These are phyloP conservation scores for Mycena galericulata DNA, from an alignment of 768 basidiomycete species.

Conservation along the genomic window DNA sequence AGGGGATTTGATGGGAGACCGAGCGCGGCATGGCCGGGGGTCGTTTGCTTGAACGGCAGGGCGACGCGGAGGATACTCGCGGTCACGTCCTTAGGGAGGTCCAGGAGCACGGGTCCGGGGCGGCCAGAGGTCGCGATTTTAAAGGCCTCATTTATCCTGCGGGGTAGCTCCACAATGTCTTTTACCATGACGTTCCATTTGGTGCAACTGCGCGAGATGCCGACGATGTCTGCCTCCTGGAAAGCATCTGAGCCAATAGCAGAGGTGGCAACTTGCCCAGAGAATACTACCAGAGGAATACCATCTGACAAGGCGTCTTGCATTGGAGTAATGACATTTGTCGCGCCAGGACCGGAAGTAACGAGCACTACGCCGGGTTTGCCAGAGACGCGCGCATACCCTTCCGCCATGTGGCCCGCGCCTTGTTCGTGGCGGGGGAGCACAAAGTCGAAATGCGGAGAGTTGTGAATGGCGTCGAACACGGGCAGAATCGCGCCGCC, in stretches of 20 bases:
- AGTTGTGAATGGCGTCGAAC: constrained; percentile 99
- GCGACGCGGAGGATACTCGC: constrained; percentile 90
- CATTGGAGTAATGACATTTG: constrained; percentile 98
- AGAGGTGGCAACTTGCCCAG: constrained; percentile 98
- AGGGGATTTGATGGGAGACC: constrained; percentile 84
- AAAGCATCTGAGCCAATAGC: constrained; percentile 99
- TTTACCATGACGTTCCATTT: constrained; percentile 99
- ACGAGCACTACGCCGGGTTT: constrained; percentile 98
- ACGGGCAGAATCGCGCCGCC: constrained; percentile 98
- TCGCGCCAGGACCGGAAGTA: constrained; percentile 97
- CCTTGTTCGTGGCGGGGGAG: constrained; percentile 98
- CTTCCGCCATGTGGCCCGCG: constrained; percentile 99
- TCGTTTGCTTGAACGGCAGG: constrained; percentile 87
- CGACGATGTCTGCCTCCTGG: constrained; percentile 97
- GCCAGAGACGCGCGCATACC: constrained; percentile 97
- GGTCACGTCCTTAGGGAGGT: constrained; percentile 98
- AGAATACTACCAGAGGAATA: constrained; percentile 94
- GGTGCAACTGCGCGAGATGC: constrained; percentile 96
- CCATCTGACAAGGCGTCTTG: constrained; percentile 97
- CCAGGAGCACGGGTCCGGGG: constrained; percentile 97
- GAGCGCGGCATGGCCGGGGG: constrained; percentile 76
- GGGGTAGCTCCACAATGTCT: constrained; percentile 92
- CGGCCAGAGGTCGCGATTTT: constrained; percentile 98
- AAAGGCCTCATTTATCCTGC: constrained; percentile 98
- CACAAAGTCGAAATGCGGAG: constrained; percentile 93